A percentile compares a stretch with the other conserved stretches of the same genome.
Evolutionary conservation across 2,329 filamentous ascomycete genomes (phyloP).

Genomic region (Endocalyx cinctus): DNA sequence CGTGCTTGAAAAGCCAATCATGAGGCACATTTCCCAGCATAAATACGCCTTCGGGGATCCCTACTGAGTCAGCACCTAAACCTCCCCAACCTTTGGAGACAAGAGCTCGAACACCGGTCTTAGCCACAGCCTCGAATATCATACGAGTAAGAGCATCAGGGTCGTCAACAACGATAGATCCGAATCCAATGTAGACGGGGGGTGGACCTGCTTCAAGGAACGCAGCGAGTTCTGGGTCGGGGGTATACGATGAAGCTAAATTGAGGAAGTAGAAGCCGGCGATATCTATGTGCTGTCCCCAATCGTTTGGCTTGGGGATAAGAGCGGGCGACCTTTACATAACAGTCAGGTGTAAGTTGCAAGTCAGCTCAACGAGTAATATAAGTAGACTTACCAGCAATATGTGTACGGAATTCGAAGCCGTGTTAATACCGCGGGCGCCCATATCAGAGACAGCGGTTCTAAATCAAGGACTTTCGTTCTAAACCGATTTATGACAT

Average conservation of each 20-base stretch:
- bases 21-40: constrained; percentile 84
- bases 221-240: constrained; percentile 26
- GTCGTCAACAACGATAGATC: constrained; percentile 51
- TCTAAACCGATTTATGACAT: constrained; percentile 85
- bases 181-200: constrained; percentile 54
- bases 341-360: constrained; percentile 2
- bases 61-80: constrained; percentile 65
- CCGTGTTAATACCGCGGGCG: constrained; percentile 71
- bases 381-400: constrained; percentile 66
- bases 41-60: constrained; percentile 70
- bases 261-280: constrained; percentile 52
- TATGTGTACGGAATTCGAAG: constrained; percentile 83
- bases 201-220: constrained; percentile 43
- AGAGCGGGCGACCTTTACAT: constrained; percentile 31
- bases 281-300: constrained; percentile 49
- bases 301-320: constrained; percentile 49
- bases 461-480: constrained; percentile 66
- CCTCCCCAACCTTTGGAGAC: constrained; percentile 89
- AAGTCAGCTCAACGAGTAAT: too few relatives aligned
- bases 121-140: constrained; percentile 42
- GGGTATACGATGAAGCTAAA: constrained; percentile 27
- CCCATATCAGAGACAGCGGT: constrained; percentile 74
- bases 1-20: constrained; percentile 81
- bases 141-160: constrained; percentile 37
- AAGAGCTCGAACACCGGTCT: constrained; percentile 61